These are phyloP conservation scores for Cytospora piceae DNA, from an alignment of 2,329 filamentous ascomycete species.

Conservation along the genomic window DNA sequence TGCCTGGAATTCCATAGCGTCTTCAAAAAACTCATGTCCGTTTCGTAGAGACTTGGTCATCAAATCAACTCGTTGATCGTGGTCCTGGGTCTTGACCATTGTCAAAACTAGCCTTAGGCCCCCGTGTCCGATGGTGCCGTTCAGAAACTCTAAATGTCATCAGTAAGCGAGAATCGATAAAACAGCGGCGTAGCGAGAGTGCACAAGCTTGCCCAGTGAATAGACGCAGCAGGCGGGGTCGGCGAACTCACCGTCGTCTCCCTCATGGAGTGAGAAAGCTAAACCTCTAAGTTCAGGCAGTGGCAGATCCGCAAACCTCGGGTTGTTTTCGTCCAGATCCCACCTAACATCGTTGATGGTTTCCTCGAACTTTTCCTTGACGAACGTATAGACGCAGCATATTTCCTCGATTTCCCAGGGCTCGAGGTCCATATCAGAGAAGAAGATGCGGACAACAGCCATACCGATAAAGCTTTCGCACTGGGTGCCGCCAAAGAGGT, in stretches of 20 bases:
- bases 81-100: conserved; percentile 19
- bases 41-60: conserved; percentile 33
- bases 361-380: conserved; percentile 17
- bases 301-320: conserved; percentile 12
- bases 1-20: background rate
- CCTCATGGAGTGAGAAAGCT: background rate
- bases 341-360: conserved; percentile 10
- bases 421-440: too few species aligned
- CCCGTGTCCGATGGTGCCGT: conserved; percentile 15
- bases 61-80: conserved; percentile 37
- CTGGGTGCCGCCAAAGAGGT: conserved; percentile 9
- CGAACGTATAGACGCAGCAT: conserved; percentile 13
- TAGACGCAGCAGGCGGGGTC: background rate
- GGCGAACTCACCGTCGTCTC: background rate
- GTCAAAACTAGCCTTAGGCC: conserved; percentile 8
- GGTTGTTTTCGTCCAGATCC: conserved; percentile 20
- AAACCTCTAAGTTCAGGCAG: conserved; percentile 13
- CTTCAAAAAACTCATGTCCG: background rate
- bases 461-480: background rate
- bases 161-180: background rate
- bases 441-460: too few species aligned
- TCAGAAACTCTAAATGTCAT: conserved; percentile 2
- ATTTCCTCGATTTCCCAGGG: conserved; percentile 31
- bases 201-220: background rate
- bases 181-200: background rate